These are phyloP conservation scores for Hymenoscyphus infarciens DNA, from an alignment of 2,329 filamentous ascomycete species.

Conservation along the genomic window DNA sequence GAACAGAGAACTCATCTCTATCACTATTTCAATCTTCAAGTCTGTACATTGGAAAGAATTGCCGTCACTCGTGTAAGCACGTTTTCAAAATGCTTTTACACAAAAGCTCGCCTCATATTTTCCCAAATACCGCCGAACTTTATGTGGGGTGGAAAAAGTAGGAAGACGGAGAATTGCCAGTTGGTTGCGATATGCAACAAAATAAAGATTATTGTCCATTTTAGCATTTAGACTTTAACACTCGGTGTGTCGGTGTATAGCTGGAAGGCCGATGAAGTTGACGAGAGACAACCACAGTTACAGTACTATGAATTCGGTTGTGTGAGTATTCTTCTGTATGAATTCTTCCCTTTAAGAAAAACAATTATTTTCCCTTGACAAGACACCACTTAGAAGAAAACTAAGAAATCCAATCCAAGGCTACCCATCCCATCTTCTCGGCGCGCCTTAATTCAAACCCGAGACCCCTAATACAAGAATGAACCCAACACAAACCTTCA, in stretches of 20 bases:
- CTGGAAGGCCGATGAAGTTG: background rate
- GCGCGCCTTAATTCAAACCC: no score
- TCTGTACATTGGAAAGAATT: no score
- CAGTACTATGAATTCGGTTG: background rate
- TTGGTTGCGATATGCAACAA: conserved; percentile 1
- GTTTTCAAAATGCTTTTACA: no score
- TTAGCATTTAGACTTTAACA: no score
- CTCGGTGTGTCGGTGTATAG: background rate
- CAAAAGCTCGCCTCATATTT: no score
- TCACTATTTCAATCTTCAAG: no score
- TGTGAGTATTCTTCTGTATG: background rate
- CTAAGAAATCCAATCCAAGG: no score
- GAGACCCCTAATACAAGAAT: background rate
- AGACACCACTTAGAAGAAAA: no score
- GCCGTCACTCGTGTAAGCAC: no score
- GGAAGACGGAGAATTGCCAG: background rate
- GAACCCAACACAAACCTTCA: background rate
- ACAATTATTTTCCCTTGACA: background rate
- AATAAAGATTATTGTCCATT: background rate
- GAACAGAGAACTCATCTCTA: no score
- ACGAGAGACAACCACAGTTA: background rate
- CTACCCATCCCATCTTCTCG: no score
- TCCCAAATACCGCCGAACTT: background rate
- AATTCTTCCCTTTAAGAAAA: background rate
- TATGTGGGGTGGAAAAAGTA: background rate